Evolutionary conservation across 768 basidiomycete species (phyloP).

Genomic region (Kwoniella pini): DNA sequence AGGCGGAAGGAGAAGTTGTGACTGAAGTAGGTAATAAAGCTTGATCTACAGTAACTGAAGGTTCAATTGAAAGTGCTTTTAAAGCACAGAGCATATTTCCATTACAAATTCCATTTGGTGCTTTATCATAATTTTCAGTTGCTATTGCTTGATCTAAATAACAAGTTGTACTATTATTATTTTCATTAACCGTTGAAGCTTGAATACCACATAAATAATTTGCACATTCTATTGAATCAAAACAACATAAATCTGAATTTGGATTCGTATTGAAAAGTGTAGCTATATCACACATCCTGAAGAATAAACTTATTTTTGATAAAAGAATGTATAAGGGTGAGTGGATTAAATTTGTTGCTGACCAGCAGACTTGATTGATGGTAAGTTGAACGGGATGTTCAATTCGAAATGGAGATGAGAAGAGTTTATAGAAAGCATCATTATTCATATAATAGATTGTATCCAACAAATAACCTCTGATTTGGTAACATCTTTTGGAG

Average conservation of each 20-base stretch:
- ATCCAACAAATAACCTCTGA: no score
- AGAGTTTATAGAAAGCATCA: no score
- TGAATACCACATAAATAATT: not conserved
- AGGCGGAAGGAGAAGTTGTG: not conserved
- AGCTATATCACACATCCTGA: constrained; percentile 6
- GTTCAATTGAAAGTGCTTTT: constrained; percentile 2
- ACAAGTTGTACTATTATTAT: not conserved
- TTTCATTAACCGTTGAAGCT: not conserved
- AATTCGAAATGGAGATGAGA: not conserved
- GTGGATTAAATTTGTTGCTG: no score
- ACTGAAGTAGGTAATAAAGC: constrained; percentile 4
- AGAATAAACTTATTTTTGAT: not conserved
- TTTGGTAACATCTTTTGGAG: no score
- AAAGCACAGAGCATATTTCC: constrained; percentile 3
- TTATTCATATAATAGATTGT: no score
- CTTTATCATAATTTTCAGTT: constrained; percentile 2
- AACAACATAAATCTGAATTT: constrained; percentile 1
- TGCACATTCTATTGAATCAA: not conserved
- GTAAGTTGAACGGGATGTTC: not conserved
- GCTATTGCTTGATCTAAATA: not conserved
- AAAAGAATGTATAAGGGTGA: not conserved
- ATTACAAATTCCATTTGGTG: not conserved
- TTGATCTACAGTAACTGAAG: not conserved
- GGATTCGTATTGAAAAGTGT: constrained; percentile 2
- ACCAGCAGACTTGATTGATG: not conserved